Evolutionary conservation across 2,329 filamentous ascomycete genomes (phyloP).

Genomic region (Neopestalotiopsis sp.): DNA sequence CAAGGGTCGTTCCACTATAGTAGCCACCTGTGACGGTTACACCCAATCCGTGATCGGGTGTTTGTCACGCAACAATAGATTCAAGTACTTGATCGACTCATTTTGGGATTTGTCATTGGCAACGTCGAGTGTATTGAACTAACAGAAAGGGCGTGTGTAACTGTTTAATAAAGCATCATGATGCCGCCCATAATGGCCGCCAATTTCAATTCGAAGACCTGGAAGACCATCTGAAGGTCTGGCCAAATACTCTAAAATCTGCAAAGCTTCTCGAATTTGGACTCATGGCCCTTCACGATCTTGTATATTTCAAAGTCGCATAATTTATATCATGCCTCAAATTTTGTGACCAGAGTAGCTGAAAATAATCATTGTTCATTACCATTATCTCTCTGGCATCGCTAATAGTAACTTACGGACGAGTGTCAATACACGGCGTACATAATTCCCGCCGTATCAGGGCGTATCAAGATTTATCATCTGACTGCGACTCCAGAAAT

Average conservation of each 20-base stretch:
- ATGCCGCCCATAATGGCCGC: no score
- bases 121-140: neutral
- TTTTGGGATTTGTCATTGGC: neutral
- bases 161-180: no score
- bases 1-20: neutral
- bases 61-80: no score
- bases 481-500: neutral
- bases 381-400: no score
- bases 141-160: neutral
- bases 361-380: no score
- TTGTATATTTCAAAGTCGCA: no score
- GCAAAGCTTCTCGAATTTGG: neutral
- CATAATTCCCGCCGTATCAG: neutral
- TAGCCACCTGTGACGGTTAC: neutral
- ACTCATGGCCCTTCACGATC: no score
- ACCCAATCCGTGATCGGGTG: neutral
- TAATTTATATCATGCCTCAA: no score
- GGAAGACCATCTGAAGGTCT: neutral
- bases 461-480: neutral
- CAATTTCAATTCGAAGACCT: neutral
- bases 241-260: neutral
- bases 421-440: no score
- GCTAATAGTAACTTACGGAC: no score
- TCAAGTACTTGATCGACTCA: neutral
- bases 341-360: no score